A percentile compares a stretch with the other conserved stretches of the same genome.
phyloP scores from a whole-genome alignment of 176 grass and related monocot species.

The Poa annua region DNA sequence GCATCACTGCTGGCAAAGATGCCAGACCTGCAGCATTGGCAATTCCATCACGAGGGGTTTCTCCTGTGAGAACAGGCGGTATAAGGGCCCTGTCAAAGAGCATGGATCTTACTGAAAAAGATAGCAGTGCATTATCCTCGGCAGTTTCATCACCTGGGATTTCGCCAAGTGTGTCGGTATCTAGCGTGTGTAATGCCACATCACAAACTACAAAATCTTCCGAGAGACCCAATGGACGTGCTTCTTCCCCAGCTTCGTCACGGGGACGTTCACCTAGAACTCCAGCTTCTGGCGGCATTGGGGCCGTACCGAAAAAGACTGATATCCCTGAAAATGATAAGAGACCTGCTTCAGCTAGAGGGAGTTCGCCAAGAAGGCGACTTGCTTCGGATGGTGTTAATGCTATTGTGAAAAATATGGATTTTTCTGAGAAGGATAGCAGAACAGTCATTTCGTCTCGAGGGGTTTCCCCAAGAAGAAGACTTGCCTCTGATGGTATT shows the following conservation, averaged over 20 bases:
- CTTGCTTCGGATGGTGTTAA: slow-evolving; percentile 47
- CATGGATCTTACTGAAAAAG: slow-evolving; percentile 51
- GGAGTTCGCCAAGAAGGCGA: slow-evolving; percentile 54
- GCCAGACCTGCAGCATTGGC: slow-evolving; percentile 36
- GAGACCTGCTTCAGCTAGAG: slow-evolving; percentile 49
- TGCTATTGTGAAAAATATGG: slow-evolving; percentile 40
- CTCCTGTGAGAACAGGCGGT: slow-evolving; percentile 38
- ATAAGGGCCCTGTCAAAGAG: slow-evolving; percentile 35
- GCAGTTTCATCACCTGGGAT: slow-evolving; percentile 43
- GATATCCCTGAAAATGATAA: slow-evolving; percentile 53
- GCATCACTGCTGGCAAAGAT: slow-evolving; percentile 36
- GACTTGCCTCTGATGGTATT: slow-evolving; percentile 53
- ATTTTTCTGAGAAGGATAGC: slow-evolving; percentile 47
- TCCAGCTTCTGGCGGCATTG: slow-evolving; percentile 42
- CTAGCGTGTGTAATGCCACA: slow-evolving; percentile 48
- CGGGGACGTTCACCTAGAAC: slow-evolving; percentile 55
- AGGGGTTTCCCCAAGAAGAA: slow-evolving; percentile 57
- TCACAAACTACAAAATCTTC: slow-evolving; percentile 44
- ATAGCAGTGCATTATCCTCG: slow-evolving; percentile 21
- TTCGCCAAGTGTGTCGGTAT: slow-evolving; percentile 40
- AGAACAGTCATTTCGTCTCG: slow-evolving; percentile 36
- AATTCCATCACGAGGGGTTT: slow-evolving; percentile 39
- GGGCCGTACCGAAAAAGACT: slow-evolving; percentile 21
- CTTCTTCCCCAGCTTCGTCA: slow-evolving; percentile 38
- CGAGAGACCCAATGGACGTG: slow-evolving; percentile 36